These are phyloP conservation scores for Euphorbia corollata DNA, from an alignment of 441 rosid species.

Conservation along the genomic window DNA sequence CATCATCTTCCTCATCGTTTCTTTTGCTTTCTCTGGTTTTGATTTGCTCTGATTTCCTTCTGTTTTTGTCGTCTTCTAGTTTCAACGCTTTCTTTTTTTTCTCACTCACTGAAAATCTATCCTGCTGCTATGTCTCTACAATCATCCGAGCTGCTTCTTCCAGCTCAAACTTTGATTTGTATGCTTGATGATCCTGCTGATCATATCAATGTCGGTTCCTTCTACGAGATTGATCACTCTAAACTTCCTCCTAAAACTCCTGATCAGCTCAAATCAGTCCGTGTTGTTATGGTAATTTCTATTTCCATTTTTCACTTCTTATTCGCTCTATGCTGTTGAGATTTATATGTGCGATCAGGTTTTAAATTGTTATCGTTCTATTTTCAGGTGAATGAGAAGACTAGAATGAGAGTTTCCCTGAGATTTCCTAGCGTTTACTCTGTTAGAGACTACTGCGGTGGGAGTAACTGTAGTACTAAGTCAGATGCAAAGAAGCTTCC, in stretches of 20 bases:
- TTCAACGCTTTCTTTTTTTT: no score
- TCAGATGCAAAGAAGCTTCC: constrained; percentile 43
- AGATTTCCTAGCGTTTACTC: constrained; percentile 64
- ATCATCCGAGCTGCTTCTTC: not conserved
- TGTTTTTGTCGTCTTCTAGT: constrained; percentile 19
- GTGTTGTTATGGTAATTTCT: constrained; percentile 61
- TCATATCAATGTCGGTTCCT: constrained; percentile 55
- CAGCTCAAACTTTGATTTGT: not conserved
- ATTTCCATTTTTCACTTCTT: not conserved
- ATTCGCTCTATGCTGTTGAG: not conserved
- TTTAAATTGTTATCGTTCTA: constrained; percentile 1
- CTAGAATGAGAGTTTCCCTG: constrained; percentile 43
- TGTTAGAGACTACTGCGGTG: constrained; percentile 44
- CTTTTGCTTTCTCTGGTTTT: not conserved
- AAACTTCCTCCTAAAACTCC: constrained; percentile 49
- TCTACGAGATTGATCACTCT: constrained; percentile 65
- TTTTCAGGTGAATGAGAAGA: constrained; percentile 62
- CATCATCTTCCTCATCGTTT: constrained; percentile 17
- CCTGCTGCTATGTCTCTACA: not conserved
- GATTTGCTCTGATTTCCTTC: not conserved
- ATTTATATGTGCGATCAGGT: not conserved
- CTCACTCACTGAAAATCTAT: not conserved
- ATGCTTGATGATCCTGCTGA: constrained; percentile 31
- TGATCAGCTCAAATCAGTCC: constrained; percentile 47
- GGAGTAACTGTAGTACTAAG: constrained; percentile 23